Evolutionary conservation across 1,139 yeast genomes (phyloP).

Genomic region (Barnettozyma hawaiiensis): DNA sequence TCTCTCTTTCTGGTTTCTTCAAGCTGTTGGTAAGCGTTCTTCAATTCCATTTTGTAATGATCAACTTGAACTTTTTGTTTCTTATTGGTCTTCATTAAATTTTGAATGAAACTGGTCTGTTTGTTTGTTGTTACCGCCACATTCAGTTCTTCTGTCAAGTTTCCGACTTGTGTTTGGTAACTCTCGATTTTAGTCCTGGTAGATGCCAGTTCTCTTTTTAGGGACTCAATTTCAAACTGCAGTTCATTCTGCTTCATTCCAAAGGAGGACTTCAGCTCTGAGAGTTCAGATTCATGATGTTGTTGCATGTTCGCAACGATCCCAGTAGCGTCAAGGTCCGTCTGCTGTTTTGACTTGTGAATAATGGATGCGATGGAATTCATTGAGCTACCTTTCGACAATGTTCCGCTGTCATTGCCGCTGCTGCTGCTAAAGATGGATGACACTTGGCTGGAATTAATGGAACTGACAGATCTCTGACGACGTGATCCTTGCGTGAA

Average conservation of each 20-base stretch:
- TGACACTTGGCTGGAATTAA: constrained; percentile 3
- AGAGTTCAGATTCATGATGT: constrained; percentile 14
- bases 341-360: constrained; percentile 5
- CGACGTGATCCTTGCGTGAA: neutral
- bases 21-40: constrained; percentile 13
- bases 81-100: constrained; percentile 2
- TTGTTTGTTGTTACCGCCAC: neutral
- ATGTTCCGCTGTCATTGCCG: constrained; percentile 3
- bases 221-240: constrained; percentile 5
- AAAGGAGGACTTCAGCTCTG: constrained; percentile 3
- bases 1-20: constrained; percentile 17
- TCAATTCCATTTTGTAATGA: constrained; percentile 14
- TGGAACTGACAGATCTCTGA: constrained; percentile 7
- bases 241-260: neutral
- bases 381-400: constrained; percentile 19
- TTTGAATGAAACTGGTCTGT: neutral
- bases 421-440: constrained; percentile 5
- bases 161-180: neutral
- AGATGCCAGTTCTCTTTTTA: neutral
- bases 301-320: constrained; percentile 9
- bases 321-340: neutral
- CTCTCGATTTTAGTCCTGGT: constrained; percentile 2
- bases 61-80: constrained; percentile 12
- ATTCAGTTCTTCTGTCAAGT: constrained; percentile 2
- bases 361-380: constrained; percentile 14